phyloP scores from a whole-genome alignment of 495 filamentous ascomycete species.

The Parathielavia hyrcaniae region DNA sequence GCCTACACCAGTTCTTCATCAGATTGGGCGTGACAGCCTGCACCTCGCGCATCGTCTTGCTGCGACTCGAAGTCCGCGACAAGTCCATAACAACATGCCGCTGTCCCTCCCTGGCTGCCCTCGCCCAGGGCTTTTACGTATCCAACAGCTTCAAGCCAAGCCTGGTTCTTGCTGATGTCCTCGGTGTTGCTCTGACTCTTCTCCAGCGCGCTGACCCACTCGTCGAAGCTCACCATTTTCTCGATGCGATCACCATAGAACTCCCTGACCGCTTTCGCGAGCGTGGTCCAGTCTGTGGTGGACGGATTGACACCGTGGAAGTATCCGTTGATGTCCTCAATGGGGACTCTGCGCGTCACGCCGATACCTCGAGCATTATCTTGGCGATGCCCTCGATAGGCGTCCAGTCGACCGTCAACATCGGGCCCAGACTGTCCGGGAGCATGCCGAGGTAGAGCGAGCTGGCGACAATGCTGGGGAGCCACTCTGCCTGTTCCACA shows the following conservation, averaged over 20 bases:
- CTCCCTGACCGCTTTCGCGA: constrained; percentile 34
- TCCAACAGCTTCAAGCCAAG: constrained; percentile 45
- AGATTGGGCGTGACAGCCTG: constrained; percentile 36
- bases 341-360: constrained; percentile 22
- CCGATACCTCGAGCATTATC: constrained; percentile 37
- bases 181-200: constrained; percentile 28
- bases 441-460: constrained; percentile 39
- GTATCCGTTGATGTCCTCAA: constrained; percentile 35
- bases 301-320: constrained; percentile 47
- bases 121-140: constrained; percentile 32
- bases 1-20: constrained; percentile 47
- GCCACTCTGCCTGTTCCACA: constrained; percentile 54
- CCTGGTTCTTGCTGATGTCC: constrained; percentile 34
- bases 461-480: constrained; percentile 47
- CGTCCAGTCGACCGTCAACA: constrained; percentile 50
- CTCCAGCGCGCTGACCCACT: constrained; percentile 41
- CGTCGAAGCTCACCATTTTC: constrained; percentile 32
- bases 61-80: constrained; percentile 28
- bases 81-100: constrained; percentile 30
- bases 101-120: constrained; percentile 18
- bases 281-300: constrained; percentile 31
- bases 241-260: constrained; percentile 36
- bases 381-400: constrained; percentile 44
- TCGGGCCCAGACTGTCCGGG: constrained; percentile 35
- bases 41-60: constrained; percentile 35